phyloP scores from a whole-genome alignment of 1,284 basidiomycete genomes.

The Rhodotorula mucilaginosa region DNA sequence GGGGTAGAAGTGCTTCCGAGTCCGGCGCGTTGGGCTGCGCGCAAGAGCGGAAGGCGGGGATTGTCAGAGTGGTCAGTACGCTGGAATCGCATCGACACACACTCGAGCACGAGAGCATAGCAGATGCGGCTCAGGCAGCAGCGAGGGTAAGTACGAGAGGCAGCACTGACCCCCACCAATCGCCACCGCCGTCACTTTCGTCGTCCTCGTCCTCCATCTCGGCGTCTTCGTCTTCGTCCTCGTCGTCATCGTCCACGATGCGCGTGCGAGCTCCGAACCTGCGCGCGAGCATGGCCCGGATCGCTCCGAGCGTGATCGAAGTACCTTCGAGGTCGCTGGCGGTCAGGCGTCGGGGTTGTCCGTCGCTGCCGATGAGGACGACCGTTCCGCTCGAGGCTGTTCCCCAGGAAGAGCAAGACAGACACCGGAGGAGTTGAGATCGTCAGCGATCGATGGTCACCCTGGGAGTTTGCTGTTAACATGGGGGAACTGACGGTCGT shows the following conservation, averaged over 20 bases:
- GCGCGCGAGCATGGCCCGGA: constrained; percentile 34
- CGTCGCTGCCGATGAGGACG: constrained; percentile 30
- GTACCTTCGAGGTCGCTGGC: constrained; percentile 21
- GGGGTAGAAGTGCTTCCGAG: constrained; percentile 36
- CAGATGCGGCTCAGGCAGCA: background rate
- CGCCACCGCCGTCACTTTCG: constrained; percentile 2
- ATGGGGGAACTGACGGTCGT: constrained; percentile 30
- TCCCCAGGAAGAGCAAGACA: background rate
- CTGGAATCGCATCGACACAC: background rate
- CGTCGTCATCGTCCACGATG: constrained; percentile 41
- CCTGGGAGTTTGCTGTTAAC: too few relatives aligned
- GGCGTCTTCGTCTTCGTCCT: constrained; percentile 43
- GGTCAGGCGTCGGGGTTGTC: constrained; percentile 20
- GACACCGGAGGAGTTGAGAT: background rate
- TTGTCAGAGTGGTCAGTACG: too few relatives aligned
- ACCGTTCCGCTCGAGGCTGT: constrained; percentile 31
- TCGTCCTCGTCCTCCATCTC: constrained; percentile 7
- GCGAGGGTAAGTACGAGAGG: background rate
- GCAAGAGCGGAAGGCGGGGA: background rate
- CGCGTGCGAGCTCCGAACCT: constrained; percentile 33
- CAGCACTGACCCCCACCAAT: constrained; percentile 22
- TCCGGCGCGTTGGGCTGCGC: constrained; percentile 12
- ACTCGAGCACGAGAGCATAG: background rate
- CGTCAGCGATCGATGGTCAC: background rate
- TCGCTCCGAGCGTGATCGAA: constrained; percentile 23